These are phyloP conservation scores for Ogataea salicorniae DNA, from an alignment of 805 yeast genomes.

Conservation along the genomic window DNA sequence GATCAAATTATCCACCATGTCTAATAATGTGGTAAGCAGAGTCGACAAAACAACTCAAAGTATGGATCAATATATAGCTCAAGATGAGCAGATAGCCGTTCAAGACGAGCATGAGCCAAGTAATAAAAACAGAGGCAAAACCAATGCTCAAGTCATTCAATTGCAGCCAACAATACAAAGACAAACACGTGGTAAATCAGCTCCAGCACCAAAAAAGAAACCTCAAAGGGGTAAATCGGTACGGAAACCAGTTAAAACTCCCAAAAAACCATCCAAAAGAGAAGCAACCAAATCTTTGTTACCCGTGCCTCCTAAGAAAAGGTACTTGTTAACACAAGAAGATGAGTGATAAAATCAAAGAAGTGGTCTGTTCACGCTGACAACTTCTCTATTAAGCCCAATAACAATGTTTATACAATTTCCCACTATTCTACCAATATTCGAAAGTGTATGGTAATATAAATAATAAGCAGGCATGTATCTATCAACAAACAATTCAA, in stretches of 20 bases:
- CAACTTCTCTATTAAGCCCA: slow-evolving; percentile 14
- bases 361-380: background rate
- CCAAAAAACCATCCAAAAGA: no score
- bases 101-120: no score
- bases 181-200: no score
- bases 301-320: background rate
- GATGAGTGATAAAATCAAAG: background rate
- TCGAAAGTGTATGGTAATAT: slow-evolving; percentile 39
- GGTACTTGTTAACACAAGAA: background rate
- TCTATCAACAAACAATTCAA: slow-evolving; percentile 63
- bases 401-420: slow-evolving; percentile 11
- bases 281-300: no score
- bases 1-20: background rate
- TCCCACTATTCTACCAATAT: slow-evolving; percentile 3
- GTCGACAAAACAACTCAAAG: background rate
- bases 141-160: no score
- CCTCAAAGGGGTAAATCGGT: no score
- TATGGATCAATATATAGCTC: no score
- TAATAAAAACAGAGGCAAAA: no score
- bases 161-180: no score
- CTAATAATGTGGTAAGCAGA: background rate
- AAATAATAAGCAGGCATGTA: slow-evolving; percentile 83
- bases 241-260: no score
- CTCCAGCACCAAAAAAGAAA: no score
- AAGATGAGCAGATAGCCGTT: no score